A percentile compares a stretch with the other conserved stretches of the same genome.
These are phyloP conservation scores for Glebionis coronaria DNA, from an alignment of 129 eudicot genomes.

Conservation along the genomic window DNA sequence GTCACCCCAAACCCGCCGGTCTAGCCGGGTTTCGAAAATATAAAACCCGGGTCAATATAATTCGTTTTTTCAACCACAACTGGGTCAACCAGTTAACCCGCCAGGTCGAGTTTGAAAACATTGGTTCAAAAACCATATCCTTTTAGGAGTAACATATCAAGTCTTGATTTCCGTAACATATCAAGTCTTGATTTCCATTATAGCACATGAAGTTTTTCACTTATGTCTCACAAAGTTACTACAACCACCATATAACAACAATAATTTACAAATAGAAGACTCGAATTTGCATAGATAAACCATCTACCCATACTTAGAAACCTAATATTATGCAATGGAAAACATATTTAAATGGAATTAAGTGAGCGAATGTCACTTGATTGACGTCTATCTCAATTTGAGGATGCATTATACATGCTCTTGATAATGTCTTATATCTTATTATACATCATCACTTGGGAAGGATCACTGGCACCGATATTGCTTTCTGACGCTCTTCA, in stretches of 20 bases:
- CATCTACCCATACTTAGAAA: neutral
- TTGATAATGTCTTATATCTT: conserved; percentile 69
- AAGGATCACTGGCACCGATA: conserved; percentile 54
- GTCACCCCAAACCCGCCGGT: too few species aligned
- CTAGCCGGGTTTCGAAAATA: too few species aligned
- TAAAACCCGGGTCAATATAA: too few species aligned
- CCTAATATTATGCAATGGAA: neutral
- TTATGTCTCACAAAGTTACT: neutral
- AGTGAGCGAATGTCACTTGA: conserved; percentile 38
- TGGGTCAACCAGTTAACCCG: too few species aligned
- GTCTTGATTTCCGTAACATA: too few species aligned
- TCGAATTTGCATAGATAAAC: neutral
- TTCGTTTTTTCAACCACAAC: too few species aligned
- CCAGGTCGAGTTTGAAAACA: too few species aligned
- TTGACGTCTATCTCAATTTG: conserved; percentile 53
- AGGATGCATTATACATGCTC: conserved; percentile 57
- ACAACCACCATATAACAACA: neutral
- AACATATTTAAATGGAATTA: conserved; percentile 38
- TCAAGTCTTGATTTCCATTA: too few species aligned
- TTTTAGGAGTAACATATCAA: too few species aligned
- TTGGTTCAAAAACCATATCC: too few species aligned
- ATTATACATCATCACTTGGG: conserved; percentile 60
- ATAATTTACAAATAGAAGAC: neutral
- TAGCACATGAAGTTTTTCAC: neutral
- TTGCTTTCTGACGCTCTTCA: conserved; percentile 52